phyloP scores from a whole-genome alignment of 208 protist genomes.

The Acanthamoeba quina region DNA sequence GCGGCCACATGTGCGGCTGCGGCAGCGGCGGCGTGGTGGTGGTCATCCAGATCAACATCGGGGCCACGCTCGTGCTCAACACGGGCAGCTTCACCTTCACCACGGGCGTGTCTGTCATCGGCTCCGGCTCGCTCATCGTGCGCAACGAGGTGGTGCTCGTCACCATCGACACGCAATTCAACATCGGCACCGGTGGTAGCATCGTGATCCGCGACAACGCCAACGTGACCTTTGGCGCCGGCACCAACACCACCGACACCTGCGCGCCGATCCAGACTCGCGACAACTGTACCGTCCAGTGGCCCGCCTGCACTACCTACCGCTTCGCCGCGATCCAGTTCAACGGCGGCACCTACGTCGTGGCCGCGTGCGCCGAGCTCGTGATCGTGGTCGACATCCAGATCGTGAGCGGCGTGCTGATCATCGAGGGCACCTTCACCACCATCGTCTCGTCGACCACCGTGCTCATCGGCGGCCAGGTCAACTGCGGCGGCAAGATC shows the following conservation, averaged over 20 bases:
- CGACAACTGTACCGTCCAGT: background rate
- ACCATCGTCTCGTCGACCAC: background rate
- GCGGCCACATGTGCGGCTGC: constrained; percentile 10
- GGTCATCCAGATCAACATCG: background rate
- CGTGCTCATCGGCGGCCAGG: constrained; percentile 8
- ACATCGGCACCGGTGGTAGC: background rate
- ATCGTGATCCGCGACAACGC: constrained; percentile 54
- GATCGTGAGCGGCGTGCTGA: constrained; percentile 11
- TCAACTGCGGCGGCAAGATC: constrained; percentile 35
- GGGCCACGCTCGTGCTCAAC: constrained; percentile 16
- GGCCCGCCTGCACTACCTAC: background rate
- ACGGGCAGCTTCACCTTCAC: constrained; percentile 59
- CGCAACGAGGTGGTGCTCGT: background rate
- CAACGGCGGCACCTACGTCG: background rate
- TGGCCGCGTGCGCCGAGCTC: constrained; percentile 25
- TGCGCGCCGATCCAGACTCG: constrained; percentile 2
- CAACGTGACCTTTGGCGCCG: constrained; percentile 31
- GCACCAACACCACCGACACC: background rate
- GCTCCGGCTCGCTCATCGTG: constrained; percentile 33
- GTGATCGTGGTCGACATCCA: background rate
- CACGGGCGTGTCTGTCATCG: background rate
- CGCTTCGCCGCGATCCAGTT: constrained; percentile 10
- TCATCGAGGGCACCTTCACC: constrained; percentile 55
- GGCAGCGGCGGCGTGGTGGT: background rate
- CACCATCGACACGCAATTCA: background rate